Evolutionary conservation across 129 eudicot genomes (phyloP), one percentile per base, ranked within the genome.

Genomic region (Flaveria trinervia): DNA sequence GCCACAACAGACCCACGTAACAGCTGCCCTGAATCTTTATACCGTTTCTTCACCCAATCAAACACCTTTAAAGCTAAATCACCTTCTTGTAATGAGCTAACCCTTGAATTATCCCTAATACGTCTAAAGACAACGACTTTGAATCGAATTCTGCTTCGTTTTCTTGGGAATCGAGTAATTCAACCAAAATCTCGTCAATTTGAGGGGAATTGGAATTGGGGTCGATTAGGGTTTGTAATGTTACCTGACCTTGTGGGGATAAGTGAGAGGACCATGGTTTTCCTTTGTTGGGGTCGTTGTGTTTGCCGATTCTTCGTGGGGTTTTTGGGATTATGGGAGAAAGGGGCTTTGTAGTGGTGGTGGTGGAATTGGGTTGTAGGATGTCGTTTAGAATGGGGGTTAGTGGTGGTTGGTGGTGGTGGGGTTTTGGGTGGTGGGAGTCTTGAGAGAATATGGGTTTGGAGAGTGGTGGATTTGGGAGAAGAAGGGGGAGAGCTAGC

Each of bases 201-300:
- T 83, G 60, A 44, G 75, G 68, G 33, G 46, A 30, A 68, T 79
- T 77, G 62, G 86, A 87, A 57, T 73, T 70, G 1, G 93, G 82
- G 65, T 79, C 65, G 7, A 70, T 71, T 36, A 94, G 90, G 82
- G 89, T 71, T 56, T 83, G 82, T 52, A 94, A 84, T 71, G 78
- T 71, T 30, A 49, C 77, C 86, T 87, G 83, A 83, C 96, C 99
- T 84, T 75, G 83, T 1, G 85, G 51, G 26, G 97, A 89, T 79
- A 91, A 73, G 76, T 78, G 85, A 79, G 85, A 82, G 66, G 87
- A 67, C 99, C 99, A 94, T 0, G 97, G 97, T 78, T 86, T 89
- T 30, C 93, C 97, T 28, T 75, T 89, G 76, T 94, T 89, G 64
- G 92, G 85, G 81, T 91, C 97, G 2, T 71, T 72, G 77, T 84